Evolutionary conservation across 75 land plant genomes (phyloP).

Genomic region (Cupressus sempervirens): DNA sequence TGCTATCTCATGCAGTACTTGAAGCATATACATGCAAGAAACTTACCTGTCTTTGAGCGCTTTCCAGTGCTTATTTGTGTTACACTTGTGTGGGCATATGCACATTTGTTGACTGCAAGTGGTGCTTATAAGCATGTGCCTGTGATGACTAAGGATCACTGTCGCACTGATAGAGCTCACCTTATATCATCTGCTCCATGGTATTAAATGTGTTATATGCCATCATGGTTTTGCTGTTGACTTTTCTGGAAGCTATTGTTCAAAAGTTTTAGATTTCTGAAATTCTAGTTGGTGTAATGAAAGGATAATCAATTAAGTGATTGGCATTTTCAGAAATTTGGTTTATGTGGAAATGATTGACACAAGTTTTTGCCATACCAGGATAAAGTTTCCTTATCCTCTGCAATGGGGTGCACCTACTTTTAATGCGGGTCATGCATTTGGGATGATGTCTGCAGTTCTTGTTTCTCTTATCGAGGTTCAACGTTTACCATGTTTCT

Average conservation of each 20-base stretch:
- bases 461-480: constrained; percentile 91
- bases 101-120: constrained; percentile 66
- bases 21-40: constrained; percentile 45
- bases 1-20: constrained; percentile 45
- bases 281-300: not conserved
- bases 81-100: constrained; percentile 64
- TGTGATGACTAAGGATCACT: constrained; percentile 49
- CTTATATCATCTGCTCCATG: constrained; percentile 81
- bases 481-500: not conserved
- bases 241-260: not conserved
- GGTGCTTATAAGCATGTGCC: constrained; percentile 66
- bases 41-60: constrained; percentile 74
- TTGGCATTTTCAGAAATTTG: not conserved
- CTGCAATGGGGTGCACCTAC: constrained; percentile 96
- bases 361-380: constrained; percentile 5
- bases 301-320: not conserved
- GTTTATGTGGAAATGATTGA: not conserved
- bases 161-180: constrained; percentile 82
- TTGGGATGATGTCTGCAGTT: constrained; percentile 90
- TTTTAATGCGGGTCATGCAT: constrained; percentile 80
- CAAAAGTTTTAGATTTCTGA: not conserved
- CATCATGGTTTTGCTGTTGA: not conserved
- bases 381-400: constrained; percentile 93
- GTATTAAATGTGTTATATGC: not conserved
- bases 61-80: constrained; percentile 67